A percentile compares a stretch with the other conserved stretches of the same genome.
These are phyloP conservation scores for Gymnopilus dilepis DNA, from an alignment of 768 basidiomycete species.

Conservation along the genomic window DNA sequence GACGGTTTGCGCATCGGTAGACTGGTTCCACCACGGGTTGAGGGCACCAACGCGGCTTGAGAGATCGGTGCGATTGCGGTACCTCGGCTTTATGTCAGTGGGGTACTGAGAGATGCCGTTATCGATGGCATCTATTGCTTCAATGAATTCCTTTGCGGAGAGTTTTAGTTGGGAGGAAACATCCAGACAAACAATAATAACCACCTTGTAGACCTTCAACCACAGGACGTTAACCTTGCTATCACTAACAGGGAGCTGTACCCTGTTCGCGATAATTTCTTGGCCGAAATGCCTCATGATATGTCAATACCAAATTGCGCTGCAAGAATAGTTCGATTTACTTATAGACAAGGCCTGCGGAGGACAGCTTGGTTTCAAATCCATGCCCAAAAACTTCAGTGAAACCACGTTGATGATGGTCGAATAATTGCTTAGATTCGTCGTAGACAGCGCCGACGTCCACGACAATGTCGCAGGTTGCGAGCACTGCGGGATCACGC, in stretches of 20 bases:
- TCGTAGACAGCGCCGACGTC: conserved; percentile 97
- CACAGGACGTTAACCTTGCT: conserved; percentile 75
- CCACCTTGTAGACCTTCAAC: conserved; percentile 87
- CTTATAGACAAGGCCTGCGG: conserved; percentile 97
- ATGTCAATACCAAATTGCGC: conserved; percentile 2
- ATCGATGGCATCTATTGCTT: conserved; percentile 93
- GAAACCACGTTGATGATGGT: conserved; percentile 97
- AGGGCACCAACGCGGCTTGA: conserved; percentile 82
- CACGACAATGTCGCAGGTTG: conserved; percentile 90
- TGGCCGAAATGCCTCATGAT: conserved; percentile 81
- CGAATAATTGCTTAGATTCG: conserved; percentile 76
- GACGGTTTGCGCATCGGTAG: conserved; percentile 61
- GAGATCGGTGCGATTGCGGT: conserved; percentile 82
- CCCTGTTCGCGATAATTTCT: conserved; percentile 75
- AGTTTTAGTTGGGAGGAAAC: conserved; percentile 1
- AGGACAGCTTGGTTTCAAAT: conserved; percentile 87
- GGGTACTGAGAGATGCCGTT: conserved; percentile 91
- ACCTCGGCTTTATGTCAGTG: conserved; percentile 65
- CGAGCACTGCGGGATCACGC: conserved; percentile 72
- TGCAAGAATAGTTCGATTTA: conserved; percentile 36
- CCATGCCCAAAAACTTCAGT: conserved; percentile 87
- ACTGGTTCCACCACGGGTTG: conserved; percentile 94
- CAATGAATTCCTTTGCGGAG: conserved; percentile 78
- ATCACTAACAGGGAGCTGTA: conserved; percentile 56
- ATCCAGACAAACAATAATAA: neutral